These are phyloP conservation scores for Fusarium fracticaudum DNA, from an alignment of 2,329 filamentous ascomycete species.

Conservation along the genomic window DNA sequence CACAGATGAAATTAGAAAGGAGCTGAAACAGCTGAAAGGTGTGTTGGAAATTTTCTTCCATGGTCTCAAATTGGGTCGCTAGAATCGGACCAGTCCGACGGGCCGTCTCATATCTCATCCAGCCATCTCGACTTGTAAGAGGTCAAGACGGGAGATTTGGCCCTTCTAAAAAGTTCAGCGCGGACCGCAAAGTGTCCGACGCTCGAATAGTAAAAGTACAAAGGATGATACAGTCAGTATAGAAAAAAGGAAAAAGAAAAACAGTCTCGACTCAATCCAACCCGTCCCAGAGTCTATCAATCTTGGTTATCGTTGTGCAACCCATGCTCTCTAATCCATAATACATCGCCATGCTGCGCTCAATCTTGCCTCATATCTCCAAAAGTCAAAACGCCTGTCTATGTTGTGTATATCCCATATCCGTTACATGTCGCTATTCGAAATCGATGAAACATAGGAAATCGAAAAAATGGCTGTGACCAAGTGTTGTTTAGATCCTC, in stretches of 20 bases:
- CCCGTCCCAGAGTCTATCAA: conserved; percentile 14
- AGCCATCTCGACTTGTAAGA: conserved; percentile 16
- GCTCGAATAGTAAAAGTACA: conserved; percentile 25
- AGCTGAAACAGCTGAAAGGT: conserved; percentile 8
- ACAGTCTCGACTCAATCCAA: conserved; percentile 12
- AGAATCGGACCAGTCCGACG: conserved; percentile 24
- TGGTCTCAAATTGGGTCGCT: conserved; percentile 21
- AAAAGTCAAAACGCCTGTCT: conserved; percentile 35
- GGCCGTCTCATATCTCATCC: conserved; percentile 20
- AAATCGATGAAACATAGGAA: conserved; percentile 8
- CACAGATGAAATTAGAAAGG: background rate
- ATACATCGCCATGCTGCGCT: conserved; percentile 31
- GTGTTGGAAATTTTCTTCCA: conserved; percentile 4
- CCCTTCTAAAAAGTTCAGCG: conserved; percentile 20
- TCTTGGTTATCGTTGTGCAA: conserved; percentile 9
- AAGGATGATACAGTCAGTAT: conserved; percentile 4
- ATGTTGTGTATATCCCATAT: conserved; percentile 26
- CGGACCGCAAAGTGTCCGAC: conserved; percentile 12
- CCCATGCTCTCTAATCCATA: conserved; percentile 22
- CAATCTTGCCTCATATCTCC: conserved; percentile 14
- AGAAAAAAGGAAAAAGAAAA: background rate
- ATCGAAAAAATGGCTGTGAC: background rate
- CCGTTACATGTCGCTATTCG: conserved; percentile 28
- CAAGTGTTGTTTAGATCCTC: background rate
- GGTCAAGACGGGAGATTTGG: conserved; percentile 28